Evolutionary conservation across 345 rosid genomes (phyloP), one percentile per base, ranked within the genome.

Genomic region (Salix koriyanagi): DNA sequence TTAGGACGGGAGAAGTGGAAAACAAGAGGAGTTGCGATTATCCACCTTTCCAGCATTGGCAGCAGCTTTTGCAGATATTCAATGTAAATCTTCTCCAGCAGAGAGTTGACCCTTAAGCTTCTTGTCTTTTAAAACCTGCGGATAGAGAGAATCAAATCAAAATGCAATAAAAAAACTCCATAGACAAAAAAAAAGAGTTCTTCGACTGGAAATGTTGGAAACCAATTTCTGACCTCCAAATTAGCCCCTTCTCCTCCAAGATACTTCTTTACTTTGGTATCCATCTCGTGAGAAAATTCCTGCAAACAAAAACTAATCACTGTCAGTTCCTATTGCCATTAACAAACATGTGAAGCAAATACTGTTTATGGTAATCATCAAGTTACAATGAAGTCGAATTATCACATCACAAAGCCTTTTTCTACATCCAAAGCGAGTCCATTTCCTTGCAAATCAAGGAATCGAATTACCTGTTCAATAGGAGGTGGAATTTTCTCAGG

Each of bases 31-130:
- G 2, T 41, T 41, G 30, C 8, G 13, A 77, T 62, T 72, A 78
- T 28, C 72, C 72, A 92, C 98, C 92, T 91, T 93, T 86, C 92
- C 98, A 25, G 86, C 83, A 85, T 90, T 84, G 67, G 97, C 99
- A 77, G 98, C 97, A 79, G 88, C 76, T 86, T 83, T 88, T 0
- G 97, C 97, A 77, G 97, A 84, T 77, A 79, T 88, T 19, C 89
- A 91, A 86, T 83, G 88, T 68, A 91, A 66, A 32, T 88, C 79
- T 77, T 94, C 99, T 71, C 93, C 84, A 32, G 83, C 85, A 71
- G 88, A 83, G 70, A 90, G 95, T 74, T 89, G 94, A 73, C 90
- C 89, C 85, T 86, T 91, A 21, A 91, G 77, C 70, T 93, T 93
- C 81, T 90, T 93, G 75, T 93, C 97, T 80, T 84, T 75, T 71